Conservation (phyloP, 352 stramenopile genomes). For the Phytophthora capsici region DNA sequence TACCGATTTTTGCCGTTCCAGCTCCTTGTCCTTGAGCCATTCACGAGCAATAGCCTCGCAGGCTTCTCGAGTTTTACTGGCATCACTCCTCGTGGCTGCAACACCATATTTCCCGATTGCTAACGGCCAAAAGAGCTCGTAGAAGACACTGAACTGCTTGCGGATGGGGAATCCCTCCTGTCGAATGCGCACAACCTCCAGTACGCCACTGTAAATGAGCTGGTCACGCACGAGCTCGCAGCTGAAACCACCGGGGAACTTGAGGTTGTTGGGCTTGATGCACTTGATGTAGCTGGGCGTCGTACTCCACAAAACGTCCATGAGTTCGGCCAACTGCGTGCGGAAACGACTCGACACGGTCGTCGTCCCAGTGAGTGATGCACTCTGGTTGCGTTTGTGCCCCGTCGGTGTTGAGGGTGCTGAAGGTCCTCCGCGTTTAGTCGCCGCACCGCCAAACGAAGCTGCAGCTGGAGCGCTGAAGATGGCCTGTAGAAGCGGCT, state of each 20-base stretch:
- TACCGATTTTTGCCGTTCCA: constrained; percentile 3
- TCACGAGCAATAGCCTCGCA: constrained; percentile 58
- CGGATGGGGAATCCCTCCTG: constrained; percentile 92
- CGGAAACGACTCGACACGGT: constrained; percentile 79
- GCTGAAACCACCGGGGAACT: constrained; percentile 91
- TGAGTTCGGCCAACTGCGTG: constrained; percentile 81
- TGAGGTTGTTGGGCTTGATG: constrained; percentile 95
- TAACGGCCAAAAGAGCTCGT: constrained; percentile 72
- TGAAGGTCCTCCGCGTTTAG: constrained; percentile 30
- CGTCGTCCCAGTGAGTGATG: constrained; percentile 63
- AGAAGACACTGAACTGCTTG: constrained; percentile 79
- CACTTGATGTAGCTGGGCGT: constrained; percentile 95
- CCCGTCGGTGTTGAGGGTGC: constrained; percentile 23
- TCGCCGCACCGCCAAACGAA: constrained; percentile 26
- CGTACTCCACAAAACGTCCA: constrained; percentile 85
- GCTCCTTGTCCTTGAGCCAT: constrained; percentile 55
- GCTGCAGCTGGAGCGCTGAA: constrained; percentile 36
- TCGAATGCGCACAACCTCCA: constrained; percentile 93
- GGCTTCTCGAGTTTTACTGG: constrained; percentile 34
- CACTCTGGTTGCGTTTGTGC: constrained; percentile 49
- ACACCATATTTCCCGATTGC: constrained; percentile 35
- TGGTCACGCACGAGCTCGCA: constrained; percentile 90
- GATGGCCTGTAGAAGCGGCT: constrained; percentile 72
- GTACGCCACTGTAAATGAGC: constrained; percentile 91
- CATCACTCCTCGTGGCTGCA: constrained; percentile 29